Evolutionary conservation across 2,329 filamentous ascomycete species (phyloP), one percentile per base, ranked within the genome.

Genomic region (Fusarium secorum): DNA sequence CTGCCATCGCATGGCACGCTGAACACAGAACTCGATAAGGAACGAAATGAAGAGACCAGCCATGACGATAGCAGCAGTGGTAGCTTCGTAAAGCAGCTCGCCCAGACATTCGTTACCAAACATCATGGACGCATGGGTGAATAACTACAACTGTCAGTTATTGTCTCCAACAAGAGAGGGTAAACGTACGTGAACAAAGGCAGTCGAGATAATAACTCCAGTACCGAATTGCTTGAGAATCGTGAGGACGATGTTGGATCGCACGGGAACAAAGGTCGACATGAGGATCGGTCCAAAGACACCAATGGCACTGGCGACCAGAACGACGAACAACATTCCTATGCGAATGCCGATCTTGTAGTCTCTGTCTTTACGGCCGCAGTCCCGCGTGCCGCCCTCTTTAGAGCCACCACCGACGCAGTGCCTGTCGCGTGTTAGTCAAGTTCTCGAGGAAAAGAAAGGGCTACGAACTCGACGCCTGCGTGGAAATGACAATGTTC

Each of bases 221-320:
- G 91, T 92, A 7, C 91, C 91, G 70, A 93, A 93, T 73, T 92
- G 92, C 79, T 93, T 92, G 61, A 94, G 83, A 13, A 91, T 76
- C 4, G 87, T 87, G 70, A 93, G 89, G 30, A 88, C 74, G 5
- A 86, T 57, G 63, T 83, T 79, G 9, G 81, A 75, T 53, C 83
- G 85, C 33, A 84, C 78, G 5, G 86, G 85, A 20, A 89, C 84
- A 53, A 90, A 85, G 4, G 83, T 85, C 2, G 85, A 83, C 36
- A 92, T 81, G 20, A 93, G 74, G 32, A 94, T 89, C 0, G 92
- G 92, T 0, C 83, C 82, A 75, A 91, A 92, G n/a, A 93, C 91
- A 55, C 90, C 91, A 22, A 93, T 83, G 0, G 85, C 83, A 71
- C 91, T 92, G 6, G 91, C 92, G 0, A 83, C 85, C 2, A 94